phyloP scores from a whole-genome alignment of 352 stramenopile genomes.

The Halophytophthora batemanensis region DNA sequence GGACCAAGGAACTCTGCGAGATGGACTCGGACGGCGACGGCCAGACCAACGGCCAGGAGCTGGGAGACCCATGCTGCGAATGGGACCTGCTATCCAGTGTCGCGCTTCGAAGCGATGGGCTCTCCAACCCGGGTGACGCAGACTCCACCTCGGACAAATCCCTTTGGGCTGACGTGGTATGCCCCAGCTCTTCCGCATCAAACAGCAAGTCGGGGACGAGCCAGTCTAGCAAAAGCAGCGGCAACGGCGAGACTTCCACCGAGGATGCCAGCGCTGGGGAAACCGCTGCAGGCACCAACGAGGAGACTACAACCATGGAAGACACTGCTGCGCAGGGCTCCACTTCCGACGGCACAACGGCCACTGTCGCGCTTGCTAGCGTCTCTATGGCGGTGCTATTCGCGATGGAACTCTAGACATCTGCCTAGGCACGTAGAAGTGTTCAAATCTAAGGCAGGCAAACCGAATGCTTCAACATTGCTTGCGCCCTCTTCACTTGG shows the following conservation, averaged over 20 bases:
- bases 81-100: slow-evolving; percentile 29
- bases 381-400: no score
- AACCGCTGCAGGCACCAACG: no score
- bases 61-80: slow-evolving; percentile 71
- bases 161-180: slow-evolving; percentile 14
- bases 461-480: no score
- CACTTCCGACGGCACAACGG: no score
- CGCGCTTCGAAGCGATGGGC: slow-evolving; percentile 8
- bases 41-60: slow-evolving; percentile 68
- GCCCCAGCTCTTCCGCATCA: slow-evolving; percentile 5
- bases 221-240: background rate
- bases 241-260: background rate
- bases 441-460: no score
- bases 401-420: no score
- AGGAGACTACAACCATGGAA: no score
- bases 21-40: slow-evolving; percentile 73
- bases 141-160: slow-evolving; percentile 8
- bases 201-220: background rate
- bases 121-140: slow-evolving; percentile 19
- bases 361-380: no score
- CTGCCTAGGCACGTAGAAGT: no score
- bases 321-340: no score
- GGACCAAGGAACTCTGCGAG: slow-evolving; percentile 48
- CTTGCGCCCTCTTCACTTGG: no score
- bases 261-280: no score